These are phyloP conservation scores for Grammothele lineata DNA, from an alignment of 768 basidiomycete species.

Conservation along the genomic window DNA sequence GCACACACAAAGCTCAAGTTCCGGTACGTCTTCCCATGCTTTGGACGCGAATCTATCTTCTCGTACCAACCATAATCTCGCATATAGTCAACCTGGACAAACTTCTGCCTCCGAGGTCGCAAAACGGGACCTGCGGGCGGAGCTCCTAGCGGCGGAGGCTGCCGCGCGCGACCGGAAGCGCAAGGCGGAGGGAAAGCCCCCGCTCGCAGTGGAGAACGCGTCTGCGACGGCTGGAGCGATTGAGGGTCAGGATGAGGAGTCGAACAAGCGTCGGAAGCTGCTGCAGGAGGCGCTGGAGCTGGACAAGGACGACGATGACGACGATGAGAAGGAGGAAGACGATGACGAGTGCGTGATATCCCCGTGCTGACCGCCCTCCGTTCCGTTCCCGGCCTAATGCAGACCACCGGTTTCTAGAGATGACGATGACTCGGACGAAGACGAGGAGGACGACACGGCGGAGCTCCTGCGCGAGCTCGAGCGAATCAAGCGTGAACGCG, in stretches of 20 bases:
- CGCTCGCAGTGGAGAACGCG: slow-evolving; percentile 34
- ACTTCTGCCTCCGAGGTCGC: slow-evolving; percentile 74
- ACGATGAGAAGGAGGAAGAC: slow-evolving; percentile 39
- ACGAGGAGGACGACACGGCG: slow-evolving; percentile 87
- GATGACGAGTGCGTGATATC: slow-evolving; percentile 44
- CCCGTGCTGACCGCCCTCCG: too few relatives aligned
- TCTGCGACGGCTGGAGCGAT: slow-evolving; percentile 29
- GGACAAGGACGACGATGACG: slow-evolving; percentile 88
- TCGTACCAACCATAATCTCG: neutral
- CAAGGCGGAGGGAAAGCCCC: slow-evolving; percentile 73
- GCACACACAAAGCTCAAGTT: slow-evolving; percentile 98
- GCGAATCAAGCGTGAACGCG: slow-evolving; percentile 95
- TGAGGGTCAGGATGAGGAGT: slow-evolving; percentile 55
- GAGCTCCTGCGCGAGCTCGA: slow-evolving; percentile 95
- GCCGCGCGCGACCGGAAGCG: slow-evolving; percentile 87
- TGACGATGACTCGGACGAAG: slow-evolving; percentile 45
- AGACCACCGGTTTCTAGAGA: too few relatives aligned
- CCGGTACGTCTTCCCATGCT: slow-evolving; percentile 48
- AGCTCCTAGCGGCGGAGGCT: slow-evolving; percentile 82
- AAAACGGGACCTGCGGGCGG: slow-evolving; percentile 75
- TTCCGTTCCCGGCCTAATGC: too few relatives aligned
- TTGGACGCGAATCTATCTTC: too few relatives aligned
- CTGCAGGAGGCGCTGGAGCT: slow-evolving; percentile 82
- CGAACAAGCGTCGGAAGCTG: slow-evolving; percentile 81
- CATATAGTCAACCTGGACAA: slow-evolving; percentile 84